Evolutionary conservation across 805 yeast genomes (phyloP), one percentile per base, ranked within the genome.

Genomic region (Cyberlindnera americana): DNA sequence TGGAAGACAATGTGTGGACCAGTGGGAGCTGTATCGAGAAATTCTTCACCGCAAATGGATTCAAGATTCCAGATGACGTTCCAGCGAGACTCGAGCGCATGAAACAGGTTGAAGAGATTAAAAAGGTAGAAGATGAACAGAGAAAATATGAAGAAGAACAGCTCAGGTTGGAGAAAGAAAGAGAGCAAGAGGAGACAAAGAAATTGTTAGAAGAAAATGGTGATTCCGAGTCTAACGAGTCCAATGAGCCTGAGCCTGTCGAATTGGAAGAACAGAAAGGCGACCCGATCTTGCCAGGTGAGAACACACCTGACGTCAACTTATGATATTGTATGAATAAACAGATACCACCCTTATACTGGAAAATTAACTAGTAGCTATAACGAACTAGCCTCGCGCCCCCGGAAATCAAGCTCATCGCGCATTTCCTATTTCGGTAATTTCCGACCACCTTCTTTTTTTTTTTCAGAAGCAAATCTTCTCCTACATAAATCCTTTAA

Each of bases 1-100:
- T 69, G 16, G 77, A 82, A 14, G 93, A 84, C 64, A 75, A 81
- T 60, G 78, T 89, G 12, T 84, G 83, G 78, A 72, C 66, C 46
- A 74, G 31, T 2, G 33, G 33, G 6, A 75, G 86, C 21, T 84
- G 95, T 67, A 73, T 84, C 33, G 66, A 72, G 42, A 72, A 74
- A 59, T 84, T 68, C 66, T 78, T 69, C 61, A 70, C 72, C 17
- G 42, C 40, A 1, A 50, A 52, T 19, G 43, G 44, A 2, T 43
- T 38, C 22, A 17, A 29, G 5, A 11, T 48, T 3, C 57, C 60
- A 3, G 25, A 8, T 0, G 50, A 46, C 30, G 47, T 43, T 21
- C 16, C 23, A 4, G 33, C 29, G 6, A 24, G 44, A 23, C 24
- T 34, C 3, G 29, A 19, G 9, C 35, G 32, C 10, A 27, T 33